A percentile compares a stretch with the other conserved stretches of the same genome.
phyloP scores from a whole-genome alignment of 805 yeast genomes.

The Kodamaea leandrae region DNA sequence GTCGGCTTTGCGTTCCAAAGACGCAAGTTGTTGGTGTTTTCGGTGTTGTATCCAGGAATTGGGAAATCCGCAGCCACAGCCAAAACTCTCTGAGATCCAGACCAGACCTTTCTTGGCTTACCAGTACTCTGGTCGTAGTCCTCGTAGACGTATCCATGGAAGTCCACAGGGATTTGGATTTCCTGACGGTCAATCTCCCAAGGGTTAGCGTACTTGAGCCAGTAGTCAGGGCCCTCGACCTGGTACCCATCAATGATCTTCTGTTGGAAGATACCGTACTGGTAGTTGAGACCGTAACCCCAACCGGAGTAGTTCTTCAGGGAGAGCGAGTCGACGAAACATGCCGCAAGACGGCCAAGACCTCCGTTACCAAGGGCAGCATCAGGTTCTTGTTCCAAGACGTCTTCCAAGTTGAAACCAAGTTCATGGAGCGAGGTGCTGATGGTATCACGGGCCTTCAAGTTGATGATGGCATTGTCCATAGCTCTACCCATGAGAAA shows the following conservation, averaged over 20 bases:
- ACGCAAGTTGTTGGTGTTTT: slow-evolving; percentile 83
- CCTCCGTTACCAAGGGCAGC: slow-evolving; percentile 97
- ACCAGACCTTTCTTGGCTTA: slow-evolving; percentile 64
- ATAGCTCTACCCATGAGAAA: slow-evolving; percentile 93
- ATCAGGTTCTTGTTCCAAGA: slow-evolving; percentile 83
- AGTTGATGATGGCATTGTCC: slow-evolving; percentile 88
- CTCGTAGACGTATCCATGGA: slow-evolving; percentile 76
- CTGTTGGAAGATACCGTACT: slow-evolving; percentile 91
- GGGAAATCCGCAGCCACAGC: slow-evolving; percentile 93
- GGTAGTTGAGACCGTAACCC: slow-evolving; percentile 94
- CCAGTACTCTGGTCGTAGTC: slow-evolving; percentile 53
- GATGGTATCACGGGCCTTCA: slow-evolving; percentile 62
- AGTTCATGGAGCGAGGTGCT: slow-evolving; percentile 50
- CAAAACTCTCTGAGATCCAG: slow-evolving; percentile 82
- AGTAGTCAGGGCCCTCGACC: slow-evolving; percentile 91
- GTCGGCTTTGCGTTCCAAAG: slow-evolving; percentile 90
- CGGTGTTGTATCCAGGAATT: slow-evolving; percentile 83
- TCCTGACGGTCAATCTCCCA: slow-evolving; percentile 91
- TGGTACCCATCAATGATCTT: slow-evolving; percentile 88
- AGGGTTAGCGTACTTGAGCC: slow-evolving; percentile 86
- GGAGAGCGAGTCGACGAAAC: slow-evolving; percentile 85
- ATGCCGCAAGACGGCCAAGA: slow-evolving; percentile 89
- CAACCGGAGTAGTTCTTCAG: slow-evolving; percentile 88
- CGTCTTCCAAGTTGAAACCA: slow-evolving; percentile 86
- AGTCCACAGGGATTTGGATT: slow-evolving; percentile 85